Evolutionary conservation across 306 rosid genomes (phyloP), one percentile per base, ranked within the genome.

Genomic region (Chamaecrista fasciculata): DNA sequence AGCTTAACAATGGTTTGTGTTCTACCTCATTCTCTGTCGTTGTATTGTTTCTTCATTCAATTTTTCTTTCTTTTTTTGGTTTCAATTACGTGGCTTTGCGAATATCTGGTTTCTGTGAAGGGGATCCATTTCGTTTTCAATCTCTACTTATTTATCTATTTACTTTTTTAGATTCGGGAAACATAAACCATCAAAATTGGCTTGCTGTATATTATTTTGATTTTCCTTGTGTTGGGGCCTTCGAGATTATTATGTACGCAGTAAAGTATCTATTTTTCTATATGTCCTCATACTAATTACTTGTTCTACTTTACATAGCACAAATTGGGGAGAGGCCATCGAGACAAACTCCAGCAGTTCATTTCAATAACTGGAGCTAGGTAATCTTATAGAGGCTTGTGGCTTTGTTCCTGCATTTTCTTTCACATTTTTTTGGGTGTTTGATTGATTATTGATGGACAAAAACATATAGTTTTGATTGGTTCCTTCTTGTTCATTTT

Each of bases 331-430:
- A 87, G 97, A 82, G 96, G 97, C 31, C 91, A 91, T 26, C 97
- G 97, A 2, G 99, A 95, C 77, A 95, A 95, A 84, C 75, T 95
- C 71, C 97, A 95, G 82, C 99, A 95, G 85, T 95, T 95, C 79
- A 76, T 95, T 66, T 44, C 91, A 16, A 91, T 95, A 75, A 95
- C 99, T 43, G 97, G 97, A 46, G 90, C 97, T 10, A 95, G 96
- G 97, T 95, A 82, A 72, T n/a, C n/a, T n/a, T 66, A 46, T 19
- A 73, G 25, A 71, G 11, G 16, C 25, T 16, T 8, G n/a, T 75
- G 64, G 43, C 18, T 56, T 58, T 74, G 26, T 43, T 37, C 58
- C 31, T 62, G 33, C 16, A 58, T 70, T 31, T 75, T 10, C 6
- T 68, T 49, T 43, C 14, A 6, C 6, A 10, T 24, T 14, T 72